These are phyloP conservation scores for Exobasidium cylindrosporum DNA, from an alignment of 1,284 basidiomycete species.

Conservation along the genomic window DNA sequence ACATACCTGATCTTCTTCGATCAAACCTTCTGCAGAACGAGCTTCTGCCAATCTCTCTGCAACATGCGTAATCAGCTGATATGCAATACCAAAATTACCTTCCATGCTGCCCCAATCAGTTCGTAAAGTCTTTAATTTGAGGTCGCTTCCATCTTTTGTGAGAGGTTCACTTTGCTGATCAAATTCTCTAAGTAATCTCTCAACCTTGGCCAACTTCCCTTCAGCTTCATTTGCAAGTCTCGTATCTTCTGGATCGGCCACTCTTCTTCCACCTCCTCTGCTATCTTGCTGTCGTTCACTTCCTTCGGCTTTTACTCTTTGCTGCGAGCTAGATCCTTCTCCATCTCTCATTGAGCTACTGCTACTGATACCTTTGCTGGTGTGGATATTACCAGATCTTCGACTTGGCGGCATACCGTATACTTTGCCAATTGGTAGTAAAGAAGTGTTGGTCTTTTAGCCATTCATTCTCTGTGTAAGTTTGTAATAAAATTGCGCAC, in stretches of 20 bases:
- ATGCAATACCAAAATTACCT: not conserved
- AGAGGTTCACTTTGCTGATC: not conserved
- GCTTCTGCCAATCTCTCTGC: not conserved
- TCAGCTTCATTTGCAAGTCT: not conserved
- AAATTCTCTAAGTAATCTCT: not conserved
- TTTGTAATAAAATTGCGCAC: too few relatives aligned
- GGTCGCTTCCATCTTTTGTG: not conserved
- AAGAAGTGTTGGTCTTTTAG: not conserved
- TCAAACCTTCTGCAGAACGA: not conserved
- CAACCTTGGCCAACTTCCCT: not conserved
- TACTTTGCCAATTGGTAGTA: not conserved
- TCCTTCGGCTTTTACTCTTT: too few relatives aligned
- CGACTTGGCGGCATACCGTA: not conserved
- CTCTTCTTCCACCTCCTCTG: not conserved
- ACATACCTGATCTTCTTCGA: not conserved
- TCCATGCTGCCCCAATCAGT: not conserved
- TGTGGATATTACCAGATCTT: not conserved
- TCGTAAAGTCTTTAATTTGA: not conserved
- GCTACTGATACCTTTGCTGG: not conserved
- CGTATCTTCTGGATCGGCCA: not conserved
- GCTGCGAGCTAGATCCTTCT: not conserved
- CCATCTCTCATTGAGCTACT: not conserved
- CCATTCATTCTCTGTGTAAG: too few relatives aligned
- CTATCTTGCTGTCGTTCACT: not conserved
- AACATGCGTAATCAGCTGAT: not conserved